Base-by-base conservation (phyloP, 306 rosid species). In the Elaeagnus macrophylla region DNA sequence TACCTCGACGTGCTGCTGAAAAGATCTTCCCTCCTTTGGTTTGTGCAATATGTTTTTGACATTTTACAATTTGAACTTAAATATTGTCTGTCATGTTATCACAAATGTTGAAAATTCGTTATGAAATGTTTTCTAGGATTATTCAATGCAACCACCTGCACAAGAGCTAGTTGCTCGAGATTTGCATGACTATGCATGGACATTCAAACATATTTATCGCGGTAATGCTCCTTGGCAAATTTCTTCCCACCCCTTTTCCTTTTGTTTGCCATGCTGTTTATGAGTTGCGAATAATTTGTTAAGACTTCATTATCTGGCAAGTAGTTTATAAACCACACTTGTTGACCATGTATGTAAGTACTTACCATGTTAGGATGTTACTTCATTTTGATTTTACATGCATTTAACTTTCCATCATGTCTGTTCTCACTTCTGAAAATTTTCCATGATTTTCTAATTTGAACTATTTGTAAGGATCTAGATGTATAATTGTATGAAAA, bases 1-100 rank as follows among this genome's bases (percentile, higher is more conserved):
- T 91, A 61, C 99, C 99, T 57, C 96, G 99, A 39, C 83, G 99
- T 56, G 96, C 99, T 57, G 99, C 99, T 53, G 99, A 91, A 76
- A 91, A 91, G 85, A 91, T 91, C 77, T 82, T 91, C 58, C 99
- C 99, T 14, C 77, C 95, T 65, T 71, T 91, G 75, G 96, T 91
- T 67, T 25, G 83, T 56, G 39, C 51, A 38, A 42, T 45, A 46
- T 54, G 32, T 25, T 25, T 53, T 55, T 55, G 39, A 15, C 39
- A 17, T 44, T 39, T 48, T 66, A 1, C 12, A 41, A 32, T 51
- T 41, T 8, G 39, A 42, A 14, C 16, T 17, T 39, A 61, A 42
- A 60, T 25, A 42, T 59, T 64, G 53, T 43, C 40, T 18, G 51
- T 54, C 42, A 25, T 50, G 56, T 7, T 50, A 56, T 62, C 38